Conservation (phyloP, 805 yeast species). For the Debaryomyces maramus region DNA sequence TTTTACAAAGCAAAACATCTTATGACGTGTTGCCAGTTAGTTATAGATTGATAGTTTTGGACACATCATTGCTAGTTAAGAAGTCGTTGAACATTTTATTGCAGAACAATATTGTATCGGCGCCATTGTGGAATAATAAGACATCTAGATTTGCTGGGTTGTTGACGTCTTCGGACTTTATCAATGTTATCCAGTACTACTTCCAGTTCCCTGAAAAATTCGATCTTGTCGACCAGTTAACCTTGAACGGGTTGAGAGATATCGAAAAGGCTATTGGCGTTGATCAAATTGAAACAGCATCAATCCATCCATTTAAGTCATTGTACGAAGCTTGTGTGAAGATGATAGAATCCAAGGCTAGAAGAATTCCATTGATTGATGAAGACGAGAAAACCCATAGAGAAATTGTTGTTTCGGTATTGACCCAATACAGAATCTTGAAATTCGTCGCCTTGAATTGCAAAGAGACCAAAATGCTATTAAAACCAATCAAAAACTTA, state of each 20-base stretch:
- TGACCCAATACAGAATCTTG: conserved; percentile 93
- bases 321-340: conserved; percentile 89
- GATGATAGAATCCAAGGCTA: conserved; percentile 84
- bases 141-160: conserved; percentile 90
- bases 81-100: conserved; percentile 85
- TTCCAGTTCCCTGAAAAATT: conserved; percentile 85
- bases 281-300: conserved; percentile 78
- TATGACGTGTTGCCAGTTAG: conserved; percentile 97
- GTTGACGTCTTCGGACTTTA: conserved; percentile 87
- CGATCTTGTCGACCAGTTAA: conserved; percentile 82
- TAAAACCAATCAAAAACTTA: conserved; percentile 71
- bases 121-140: conserved; percentile 94
- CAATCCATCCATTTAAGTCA: conserved; percentile 87
- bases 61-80: conserved; percentile 85
- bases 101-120: conserved; percentile 93
- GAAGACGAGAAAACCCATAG: conserved; percentile 89
- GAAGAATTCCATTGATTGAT: conserved; percentile 93
- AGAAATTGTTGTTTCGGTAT: conserved; percentile 91
- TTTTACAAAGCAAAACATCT: conserved; percentile 86
- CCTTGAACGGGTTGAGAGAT: conserved; percentile 80
- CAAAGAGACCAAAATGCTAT: conserved; percentile 83
- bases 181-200: conserved; percentile 92
- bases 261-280: conserved; percentile 88
- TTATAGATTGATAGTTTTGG: conserved; percentile 88
- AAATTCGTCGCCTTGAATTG: conserved; percentile 96